These are phyloP conservation scores for Erodium maritimum DNA, from an alignment of 345 rosid species.

Conservation along the genomic window DNA sequence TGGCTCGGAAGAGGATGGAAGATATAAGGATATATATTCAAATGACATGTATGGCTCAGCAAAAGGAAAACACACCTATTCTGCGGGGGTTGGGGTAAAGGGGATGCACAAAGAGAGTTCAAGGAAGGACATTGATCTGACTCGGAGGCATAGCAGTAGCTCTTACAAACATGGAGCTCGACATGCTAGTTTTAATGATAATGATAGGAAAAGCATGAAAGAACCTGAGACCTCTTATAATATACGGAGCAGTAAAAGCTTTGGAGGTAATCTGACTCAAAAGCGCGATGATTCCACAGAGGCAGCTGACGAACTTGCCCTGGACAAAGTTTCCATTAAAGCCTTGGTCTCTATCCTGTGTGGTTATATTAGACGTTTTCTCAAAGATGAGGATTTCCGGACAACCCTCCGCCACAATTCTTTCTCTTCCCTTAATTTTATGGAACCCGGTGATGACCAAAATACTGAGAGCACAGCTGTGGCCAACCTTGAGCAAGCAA, in stretches of 20 bases:
- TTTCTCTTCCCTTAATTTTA: constrained; percentile 31
- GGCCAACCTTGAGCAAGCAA: constrained; percentile 38
- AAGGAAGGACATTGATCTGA: constrained; percentile 14
- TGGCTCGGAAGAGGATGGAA: constrained; percentile 18
- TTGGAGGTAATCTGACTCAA: constrained; percentile 13
- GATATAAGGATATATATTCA: constrained; percentile 22
- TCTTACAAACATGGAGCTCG: constrained; percentile 13
- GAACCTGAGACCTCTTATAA: constrained; percentile 12
- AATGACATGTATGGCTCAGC: constrained; percentile 15
- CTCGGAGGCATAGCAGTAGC: constrained; percentile 8
- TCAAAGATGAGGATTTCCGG: constrained; percentile 29
- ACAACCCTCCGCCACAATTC: constrained; percentile 22
- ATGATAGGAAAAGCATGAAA: constrained; percentile 20
- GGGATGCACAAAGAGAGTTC: constrained; percentile 6
- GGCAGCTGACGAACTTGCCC: constrained; percentile 28
- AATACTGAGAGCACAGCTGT: constrained; percentile 28
- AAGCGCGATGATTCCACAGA: constrained; percentile 12
- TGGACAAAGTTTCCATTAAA: constrained; percentile 50
- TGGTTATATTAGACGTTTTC: constrained; percentile 33
- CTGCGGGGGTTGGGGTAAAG: constrained; percentile 7
- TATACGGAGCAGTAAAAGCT: constrained; percentile 13
- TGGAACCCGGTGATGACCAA: constrained; percentile 11
- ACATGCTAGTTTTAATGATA: constrained; percentile 6
- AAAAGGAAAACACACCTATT: constrained; percentile 12
- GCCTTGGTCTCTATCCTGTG: constrained; percentile 44